phyloP scores from a whole-genome alignment of 1,284 basidiomycete species.

The Volvariella volvacea region DNA sequence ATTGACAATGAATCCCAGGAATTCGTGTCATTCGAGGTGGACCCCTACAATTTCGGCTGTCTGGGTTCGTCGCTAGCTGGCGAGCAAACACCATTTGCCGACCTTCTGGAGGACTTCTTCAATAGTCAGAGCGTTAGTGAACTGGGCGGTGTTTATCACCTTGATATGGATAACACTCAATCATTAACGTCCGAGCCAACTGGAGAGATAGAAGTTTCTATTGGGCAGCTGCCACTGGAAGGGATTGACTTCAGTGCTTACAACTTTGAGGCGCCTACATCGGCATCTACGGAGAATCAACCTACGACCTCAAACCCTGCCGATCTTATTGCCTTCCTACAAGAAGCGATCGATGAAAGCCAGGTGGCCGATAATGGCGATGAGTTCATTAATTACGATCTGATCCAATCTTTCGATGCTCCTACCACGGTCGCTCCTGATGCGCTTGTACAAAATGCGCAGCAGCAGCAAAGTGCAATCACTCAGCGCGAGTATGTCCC shows the following conservation, averaged over 20 bases:
- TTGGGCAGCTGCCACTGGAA: slow-evolving; percentile 12
- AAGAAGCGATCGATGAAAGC: slow-evolving; percentile 1
- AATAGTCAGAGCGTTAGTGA: too few relatives aligned
- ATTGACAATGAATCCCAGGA: neutral
- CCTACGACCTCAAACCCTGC: neutral
- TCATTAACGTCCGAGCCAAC: slow-evolving; percentile 21
- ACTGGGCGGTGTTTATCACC: too few relatives aligned
- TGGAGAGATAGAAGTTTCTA: slow-evolving; percentile 26
- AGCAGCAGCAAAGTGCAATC: slow-evolving; percentile 2
- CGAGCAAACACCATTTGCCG: too few relatives aligned
- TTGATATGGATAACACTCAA: slow-evolving; percentile 13
- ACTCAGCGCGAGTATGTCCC: slow-evolving; percentile 33
- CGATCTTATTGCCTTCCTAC: neutral
- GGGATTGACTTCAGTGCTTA: neutral
- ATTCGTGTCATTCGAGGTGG: slow-evolving; percentile 7
- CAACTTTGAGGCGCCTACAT: neutral
- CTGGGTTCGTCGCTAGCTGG: too few relatives aligned
- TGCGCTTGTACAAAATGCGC: neutral
- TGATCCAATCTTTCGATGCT: slow-evolving; percentile 4
- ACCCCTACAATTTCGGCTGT: neutral
- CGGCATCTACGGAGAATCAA: neutral
- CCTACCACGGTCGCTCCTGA: slow-evolving; percentile 3
- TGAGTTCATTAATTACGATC: slow-evolving; percentile 18
- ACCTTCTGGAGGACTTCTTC: too few relatives aligned
- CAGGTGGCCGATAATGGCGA: slow-evolving; percentile 18